These are phyloP conservation scores for Aspergillus cejpii DNA, from an alignment of 2,329 filamentous ascomycete genomes.

Conservation along the genomic window DNA sequence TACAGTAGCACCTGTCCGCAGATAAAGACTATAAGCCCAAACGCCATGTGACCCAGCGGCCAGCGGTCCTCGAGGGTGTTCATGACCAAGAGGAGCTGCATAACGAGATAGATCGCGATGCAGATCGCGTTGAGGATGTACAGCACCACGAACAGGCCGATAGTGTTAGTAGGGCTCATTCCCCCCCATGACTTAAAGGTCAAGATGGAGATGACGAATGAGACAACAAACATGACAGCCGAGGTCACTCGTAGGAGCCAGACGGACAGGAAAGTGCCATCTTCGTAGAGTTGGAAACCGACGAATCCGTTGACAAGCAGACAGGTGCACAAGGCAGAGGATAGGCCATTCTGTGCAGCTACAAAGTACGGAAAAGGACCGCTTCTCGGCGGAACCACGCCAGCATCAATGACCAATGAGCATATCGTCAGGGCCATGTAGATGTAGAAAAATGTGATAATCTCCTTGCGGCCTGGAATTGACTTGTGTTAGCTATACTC, in stretches of 20 bases:
- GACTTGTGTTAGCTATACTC: conserved; percentile 1
- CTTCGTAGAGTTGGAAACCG: conserved; percentile 96
- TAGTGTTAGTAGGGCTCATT: conserved; percentile 73
- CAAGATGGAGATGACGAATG: conserved; percentile 77
- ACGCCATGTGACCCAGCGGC: conserved; percentile 85
- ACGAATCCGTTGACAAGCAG: conserved; percentile 96
- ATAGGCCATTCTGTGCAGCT: conserved; percentile 74
- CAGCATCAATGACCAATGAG: conserved; percentile 85
- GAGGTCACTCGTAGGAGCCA: conserved; percentile 84
- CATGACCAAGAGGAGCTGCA: conserved; percentile 82
- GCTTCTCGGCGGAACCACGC: conserved; percentile 78
- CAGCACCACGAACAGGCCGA: conserved; percentile 83
- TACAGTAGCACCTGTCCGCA: conserved; percentile 90
- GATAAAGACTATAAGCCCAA: conserved; percentile 86
- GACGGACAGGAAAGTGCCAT: conserved; percentile 85
- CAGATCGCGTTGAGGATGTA: conserved; percentile 87
- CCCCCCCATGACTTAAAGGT: conserved; percentile 93
- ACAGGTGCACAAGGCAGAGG: conserved; percentile 79
- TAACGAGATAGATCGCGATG: conserved; percentile 73
- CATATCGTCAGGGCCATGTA: conserved; percentile 86
- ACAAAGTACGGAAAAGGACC: conserved; percentile 84
- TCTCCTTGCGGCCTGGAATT: conserved; percentile 56
- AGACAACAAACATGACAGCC: conserved; percentile 73
- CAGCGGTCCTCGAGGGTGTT: conserved; percentile 91
- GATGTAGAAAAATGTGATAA: conserved; percentile 91